These are phyloP conservation scores for Neofusicoccum umdonicola DNA, from an alignment of 2,329 filamentous ascomycete species.

Conservation along the genomic window DNA sequence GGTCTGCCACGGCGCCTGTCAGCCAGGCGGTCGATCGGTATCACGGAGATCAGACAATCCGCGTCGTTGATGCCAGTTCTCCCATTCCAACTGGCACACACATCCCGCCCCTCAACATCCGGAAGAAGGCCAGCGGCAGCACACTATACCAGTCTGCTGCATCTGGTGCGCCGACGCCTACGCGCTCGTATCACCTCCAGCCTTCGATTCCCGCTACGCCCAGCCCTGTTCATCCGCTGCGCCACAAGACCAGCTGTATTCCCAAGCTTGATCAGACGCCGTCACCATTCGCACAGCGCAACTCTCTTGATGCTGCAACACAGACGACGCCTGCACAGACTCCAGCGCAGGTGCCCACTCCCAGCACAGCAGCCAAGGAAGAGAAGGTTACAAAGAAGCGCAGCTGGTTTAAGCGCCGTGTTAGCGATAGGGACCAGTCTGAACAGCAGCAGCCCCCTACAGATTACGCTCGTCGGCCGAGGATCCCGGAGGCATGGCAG, in stretches of 20 bases:
- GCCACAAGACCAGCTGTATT: slow-evolving; percentile 8
- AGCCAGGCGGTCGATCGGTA: slow-evolving; percentile 22
- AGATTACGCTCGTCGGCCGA: not conserved
- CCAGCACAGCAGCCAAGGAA: slow-evolving; percentile 21
- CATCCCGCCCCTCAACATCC: slow-evolving; percentile 55
- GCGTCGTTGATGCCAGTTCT: slow-evolving; percentile 56
- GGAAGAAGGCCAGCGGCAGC: slow-evolving; percentile 46
- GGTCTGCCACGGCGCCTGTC: slow-evolving; percentile 45
- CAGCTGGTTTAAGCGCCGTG: slow-evolving; percentile 44
- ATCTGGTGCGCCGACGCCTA: not conserved
- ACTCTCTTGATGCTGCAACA: slow-evolving; percentile 5
- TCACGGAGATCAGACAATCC: slow-evolving; percentile 48
- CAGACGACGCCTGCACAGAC: slow-evolving; percentile 1
- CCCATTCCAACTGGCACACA: slow-evolving; percentile 31
- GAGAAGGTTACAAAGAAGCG: slow-evolving; percentile 41
- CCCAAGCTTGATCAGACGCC: not conserved
- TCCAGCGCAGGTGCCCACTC: not conserved
- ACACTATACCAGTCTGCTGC: slow-evolving; percentile 15
- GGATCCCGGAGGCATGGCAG: slow-evolving; percentile 36
- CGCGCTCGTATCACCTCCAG: slow-evolving; percentile 4
- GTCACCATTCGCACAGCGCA: not conserved
- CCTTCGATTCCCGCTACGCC: slow-evolving; percentile 1
- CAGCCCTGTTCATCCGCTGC: not conserved
- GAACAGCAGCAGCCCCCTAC: slow-evolving; percentile 29
- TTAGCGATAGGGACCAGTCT: slow-evolving; percentile 32